Evolutionary conservation across 257 asterid genomes (phyloP), one percentile per base, ranked within the genome.

Genomic region (Solanum verrucosum): DNA sequence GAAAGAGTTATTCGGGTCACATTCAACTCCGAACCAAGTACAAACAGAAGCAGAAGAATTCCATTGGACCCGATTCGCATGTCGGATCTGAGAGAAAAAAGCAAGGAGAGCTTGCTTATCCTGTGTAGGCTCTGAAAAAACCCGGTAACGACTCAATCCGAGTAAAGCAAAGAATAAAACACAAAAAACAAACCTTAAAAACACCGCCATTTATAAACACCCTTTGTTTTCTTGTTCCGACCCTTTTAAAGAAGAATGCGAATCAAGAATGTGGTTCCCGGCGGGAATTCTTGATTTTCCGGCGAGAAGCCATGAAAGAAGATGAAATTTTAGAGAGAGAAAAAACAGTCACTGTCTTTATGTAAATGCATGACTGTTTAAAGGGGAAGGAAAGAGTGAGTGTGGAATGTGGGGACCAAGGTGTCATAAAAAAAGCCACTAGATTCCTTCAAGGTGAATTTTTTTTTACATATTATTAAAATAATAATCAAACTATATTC

Each of bases 51-150:
- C 91, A 5, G 97, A 90, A 27, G 90, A 71, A 83, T 93, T 91
- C 99, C 99, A 97, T 6, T 71, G 93, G 83, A 96, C 92, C 75
- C 99, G 98, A 29, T 38, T 90, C 79, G 82, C 96, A 84, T 97
- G 99, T 25, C 93, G 96, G 65, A 94, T 88, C 16, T 86, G 89
- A 6, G 98, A 91, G 31, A 93, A 89, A 84, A 97, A 97, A 16
- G 91, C 91, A 15, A 97, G 96, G 33, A 97, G 95, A 7, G 96
- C 96, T 88, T 95, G 98, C 91, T 92, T 95, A 87, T 97, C 99
- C 87, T 89, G 91, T 44, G 94, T 92, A 15, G 96, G 98, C 87
- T 97, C 99, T 4, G 99, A 87, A 77, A 70, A 23, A 27, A 90
- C 95, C 52, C 87, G 84, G 42, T 1, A 29, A 2, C 34, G 81